These are phyloP conservation scores for Colletotrichum sp. DNA, from an alignment of 2,329 filamentous ascomycete genomes.

Conservation along the genomic window DNA sequence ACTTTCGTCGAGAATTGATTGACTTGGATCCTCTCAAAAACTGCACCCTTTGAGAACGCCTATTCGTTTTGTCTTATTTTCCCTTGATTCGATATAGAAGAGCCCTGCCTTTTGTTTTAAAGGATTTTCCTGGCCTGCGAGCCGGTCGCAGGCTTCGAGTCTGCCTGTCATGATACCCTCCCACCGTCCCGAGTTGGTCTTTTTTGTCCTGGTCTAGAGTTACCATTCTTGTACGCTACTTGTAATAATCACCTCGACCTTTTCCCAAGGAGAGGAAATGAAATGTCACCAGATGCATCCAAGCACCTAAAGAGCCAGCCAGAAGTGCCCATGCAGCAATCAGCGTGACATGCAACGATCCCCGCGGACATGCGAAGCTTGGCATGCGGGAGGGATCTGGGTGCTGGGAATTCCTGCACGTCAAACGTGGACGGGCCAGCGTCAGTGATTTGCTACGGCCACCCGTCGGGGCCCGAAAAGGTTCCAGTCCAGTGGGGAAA, in stretches of 20 bases:
- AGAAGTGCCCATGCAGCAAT: background rate
- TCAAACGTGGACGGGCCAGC: slow-evolving; percentile 9
- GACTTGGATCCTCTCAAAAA: background rate
- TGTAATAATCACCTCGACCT: background rate
- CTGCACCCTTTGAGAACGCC: background rate
- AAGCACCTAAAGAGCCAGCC: background rate
- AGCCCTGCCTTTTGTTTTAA: background rate
- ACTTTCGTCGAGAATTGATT: background rate
- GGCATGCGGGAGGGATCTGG: background rate
- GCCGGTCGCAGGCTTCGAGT: background rate
- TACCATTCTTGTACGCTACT: background rate
- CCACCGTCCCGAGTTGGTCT: slow-evolving; percentile 1
- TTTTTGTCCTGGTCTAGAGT: background rate
- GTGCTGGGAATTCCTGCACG: background rate
- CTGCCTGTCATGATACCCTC: slow-evolving; percentile 16
- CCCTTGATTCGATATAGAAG: background rate
- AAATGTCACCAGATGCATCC: background rate
- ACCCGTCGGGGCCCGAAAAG: slow-evolving; percentile 12
- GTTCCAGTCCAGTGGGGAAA: slow-evolving; percentile 1
- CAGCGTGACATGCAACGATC: background rate
- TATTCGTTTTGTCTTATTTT: background rate
- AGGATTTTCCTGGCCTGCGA: background rate
- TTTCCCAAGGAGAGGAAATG: background rate
- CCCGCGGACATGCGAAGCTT: slow-evolving; percentile 1
- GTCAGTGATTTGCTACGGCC: slow-evolving; percentile 12